Conservation (phyloP, 352 stramenopile species). For the Pythium brassicae region DNA sequence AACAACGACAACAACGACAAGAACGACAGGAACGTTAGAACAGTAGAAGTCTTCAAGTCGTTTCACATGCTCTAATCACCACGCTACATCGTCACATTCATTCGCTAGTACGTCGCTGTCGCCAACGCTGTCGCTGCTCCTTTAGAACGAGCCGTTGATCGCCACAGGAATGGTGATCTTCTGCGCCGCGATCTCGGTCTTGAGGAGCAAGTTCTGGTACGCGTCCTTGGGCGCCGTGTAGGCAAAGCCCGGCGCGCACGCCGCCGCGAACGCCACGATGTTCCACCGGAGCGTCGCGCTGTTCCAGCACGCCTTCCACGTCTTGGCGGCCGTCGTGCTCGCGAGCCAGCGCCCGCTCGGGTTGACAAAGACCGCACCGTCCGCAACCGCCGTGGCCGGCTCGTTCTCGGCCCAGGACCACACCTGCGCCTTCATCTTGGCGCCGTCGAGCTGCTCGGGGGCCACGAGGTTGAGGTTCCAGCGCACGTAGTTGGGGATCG, state of each 20-base stretch:
- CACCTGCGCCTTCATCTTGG: constrained; percentile 40
- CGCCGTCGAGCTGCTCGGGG: constrained; percentile 48
- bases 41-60: background rate
- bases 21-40: too few species aligned
- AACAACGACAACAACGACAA: background rate
- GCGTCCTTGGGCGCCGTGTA: constrained; percentile 5
- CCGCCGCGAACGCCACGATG: constrained; percentile 36
- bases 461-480: constrained; percentile 56
- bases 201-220: constrained; percentile 8
- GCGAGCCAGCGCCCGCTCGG: constrained; percentile 51
- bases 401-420: constrained; percentile 65
- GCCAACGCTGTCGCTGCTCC: background rate
- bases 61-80: background rate
- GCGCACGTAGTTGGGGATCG: constrained; percentile 35
- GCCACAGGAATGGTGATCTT: constrained; percentile 10
- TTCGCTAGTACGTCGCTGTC: background rate
- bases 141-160: constrained; percentile 8
- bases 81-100: background rate
- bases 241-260: constrained; percentile 32
- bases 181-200: constrained; percentile 6
- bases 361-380: constrained; percentile 35
- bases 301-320: constrained; percentile 32
- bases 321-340: constrained; percentile 28
- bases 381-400: constrained; percentile 23
- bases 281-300: constrained; percentile 32